These are phyloP conservation scores for Chaetomium fimeti DNA, from an alignment of 495 filamentous ascomycete genomes.

Conservation along the genomic window DNA sequence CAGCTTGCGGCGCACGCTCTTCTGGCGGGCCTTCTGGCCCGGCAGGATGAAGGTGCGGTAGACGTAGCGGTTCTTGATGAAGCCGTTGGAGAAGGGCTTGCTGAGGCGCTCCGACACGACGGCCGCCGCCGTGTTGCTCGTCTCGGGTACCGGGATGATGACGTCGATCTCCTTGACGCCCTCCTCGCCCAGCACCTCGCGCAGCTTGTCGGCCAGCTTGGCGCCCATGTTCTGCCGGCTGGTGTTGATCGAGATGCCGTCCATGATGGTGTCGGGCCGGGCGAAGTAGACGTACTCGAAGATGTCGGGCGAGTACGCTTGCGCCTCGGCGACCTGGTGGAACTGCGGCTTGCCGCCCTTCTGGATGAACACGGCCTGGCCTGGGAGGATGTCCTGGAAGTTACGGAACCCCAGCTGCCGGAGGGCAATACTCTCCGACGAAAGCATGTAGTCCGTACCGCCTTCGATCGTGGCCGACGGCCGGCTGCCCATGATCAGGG, in stretches of 20 bases:
- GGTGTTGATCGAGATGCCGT: conserved; percentile 87
- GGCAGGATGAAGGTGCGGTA: conserved; percentile 97
- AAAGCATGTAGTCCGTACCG: conserved; percentile 92
- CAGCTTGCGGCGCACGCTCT: conserved; percentile 72
- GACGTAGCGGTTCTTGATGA: conserved; percentile 95
- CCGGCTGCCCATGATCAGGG: conserved; percentile 76
- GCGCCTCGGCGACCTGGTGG: conserved; percentile 68
- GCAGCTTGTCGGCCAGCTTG: conserved; percentile 77
- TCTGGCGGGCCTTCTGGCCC: conserved; percentile 78
- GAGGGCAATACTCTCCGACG: conserved; percentile 92
- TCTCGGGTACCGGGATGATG: conserved; percentile 44
- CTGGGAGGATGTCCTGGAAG: conserved; percentile 81
- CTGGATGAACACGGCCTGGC: conserved; percentile 89
- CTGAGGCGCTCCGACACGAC: conserved; percentile 72
- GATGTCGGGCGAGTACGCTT: conserved; percentile 84
- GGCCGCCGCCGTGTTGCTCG: conserved; percentile 72
- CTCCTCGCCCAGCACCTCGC: conserved; percentile 68
- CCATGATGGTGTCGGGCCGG: conserved; percentile 84
- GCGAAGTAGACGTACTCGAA: conserved; percentile 92
- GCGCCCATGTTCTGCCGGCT: conserved; percentile 91
- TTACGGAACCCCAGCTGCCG: conserved; percentile 81
- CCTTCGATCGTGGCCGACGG: conserved; percentile 59
- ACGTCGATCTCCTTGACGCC: conserved; percentile 83
- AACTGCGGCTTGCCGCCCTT: conserved; percentile 76
- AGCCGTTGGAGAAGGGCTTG: conserved; percentile 69